Conservation (phyloP, 2,329 filamentous ascomycete genomes). For the Dendryphion nanum region DNA sequence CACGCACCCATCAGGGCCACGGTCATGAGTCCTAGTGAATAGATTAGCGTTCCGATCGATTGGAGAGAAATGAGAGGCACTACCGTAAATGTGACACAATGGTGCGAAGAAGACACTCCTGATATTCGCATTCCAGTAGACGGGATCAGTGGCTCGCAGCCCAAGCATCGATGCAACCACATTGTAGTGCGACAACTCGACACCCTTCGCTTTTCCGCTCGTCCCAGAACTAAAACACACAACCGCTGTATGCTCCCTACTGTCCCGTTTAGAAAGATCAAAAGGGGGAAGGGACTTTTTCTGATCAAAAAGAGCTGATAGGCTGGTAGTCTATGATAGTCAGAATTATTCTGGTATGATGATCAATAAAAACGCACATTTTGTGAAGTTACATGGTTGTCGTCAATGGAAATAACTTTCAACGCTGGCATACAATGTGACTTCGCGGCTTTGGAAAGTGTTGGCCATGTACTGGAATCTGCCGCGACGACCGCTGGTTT, state of each 20-base stretch:
- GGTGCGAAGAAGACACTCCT: constrained; percentile 21
- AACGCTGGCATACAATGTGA: constrained; percentile 1
- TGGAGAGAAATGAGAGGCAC: not conserved
- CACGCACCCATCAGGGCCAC: not conserved
- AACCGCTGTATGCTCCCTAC: constrained; percentile 13
- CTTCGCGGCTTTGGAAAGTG: constrained; percentile 5
- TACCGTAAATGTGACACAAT: constrained; percentile 11
- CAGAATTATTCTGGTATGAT: too few relatives aligned
- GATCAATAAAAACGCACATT: too few relatives aligned
- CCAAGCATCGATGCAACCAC: constrained; percentile 14
- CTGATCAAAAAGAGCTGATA: constrained; percentile 6
- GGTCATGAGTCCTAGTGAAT: constrained; percentile 2
- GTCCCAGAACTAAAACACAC: constrained; percentile 21
- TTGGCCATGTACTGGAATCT: constrained; percentile 12
- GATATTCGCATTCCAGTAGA: constrained; percentile 8
- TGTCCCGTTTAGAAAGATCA: constrained; percentile 15
- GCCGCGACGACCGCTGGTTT: constrained; percentile 9
- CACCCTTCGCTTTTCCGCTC: constrained; percentile 21
- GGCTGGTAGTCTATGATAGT: constrained; percentile 5
- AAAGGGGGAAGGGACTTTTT: constrained; percentile 10
- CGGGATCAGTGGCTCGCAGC: constrained; percentile 13
- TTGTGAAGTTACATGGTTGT: too few relatives aligned
- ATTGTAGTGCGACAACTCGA: constrained; percentile 19
- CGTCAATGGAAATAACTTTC: constrained; percentile 9
- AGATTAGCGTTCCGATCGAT: constrained; percentile 6